Base-by-base conservation (phyloP, 2,329 filamentous ascomycete genomes). In the Ascochyta koolunga region DNA sequence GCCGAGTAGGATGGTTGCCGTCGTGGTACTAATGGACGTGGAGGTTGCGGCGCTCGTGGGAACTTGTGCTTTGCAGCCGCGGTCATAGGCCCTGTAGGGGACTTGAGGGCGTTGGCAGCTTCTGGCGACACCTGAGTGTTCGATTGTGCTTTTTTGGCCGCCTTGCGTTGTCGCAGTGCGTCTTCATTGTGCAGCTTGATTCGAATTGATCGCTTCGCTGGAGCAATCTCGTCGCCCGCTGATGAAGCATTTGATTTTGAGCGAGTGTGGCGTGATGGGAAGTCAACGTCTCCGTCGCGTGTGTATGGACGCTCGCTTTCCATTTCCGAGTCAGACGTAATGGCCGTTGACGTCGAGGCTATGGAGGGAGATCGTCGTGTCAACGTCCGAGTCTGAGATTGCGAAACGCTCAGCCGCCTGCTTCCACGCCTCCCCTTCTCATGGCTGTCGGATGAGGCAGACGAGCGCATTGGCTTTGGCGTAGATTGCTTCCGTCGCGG, bases 171-270 rank as follows among this genome's bases (percentile, higher is more conserved):
- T 59, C 87, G 83, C 51, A 89, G 78, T 35, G 85, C 83, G 53
- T 92, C 90, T 65, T 96, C 90, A 59, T 88, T 90, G 73, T 93
- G 87, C 13, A 96, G 81, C 76, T 95, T 96, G 67, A 98, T 96
- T 33, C 92, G 86, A 60, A 96, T 96, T 2, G 92, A 96, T 51
- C 91, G 84, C 67, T 90, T 85, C 6, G 85, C 79, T 4, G 89
- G 87, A 15, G 83, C 81, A 58, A 83, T 83, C 61, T 92, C 89
- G 59, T 91, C 88, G 25, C 79, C 70, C 22, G 80, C 77, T 19
- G 72, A 67, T 7, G 72, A 67, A 18, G 72, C 63, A 10, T 64
- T 71, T 41, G 87, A 87, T 70, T 86, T 88, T 21, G 89, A 88
- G 47, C 88, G 83, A 39, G 81, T 80, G 68, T 90, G 84, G 39